These are phyloP conservation scores for Pestalotiopsis sp. DNA, from an alignment of 2,329 filamentous ascomycete genomes.

Conservation along the genomic window DNA sequence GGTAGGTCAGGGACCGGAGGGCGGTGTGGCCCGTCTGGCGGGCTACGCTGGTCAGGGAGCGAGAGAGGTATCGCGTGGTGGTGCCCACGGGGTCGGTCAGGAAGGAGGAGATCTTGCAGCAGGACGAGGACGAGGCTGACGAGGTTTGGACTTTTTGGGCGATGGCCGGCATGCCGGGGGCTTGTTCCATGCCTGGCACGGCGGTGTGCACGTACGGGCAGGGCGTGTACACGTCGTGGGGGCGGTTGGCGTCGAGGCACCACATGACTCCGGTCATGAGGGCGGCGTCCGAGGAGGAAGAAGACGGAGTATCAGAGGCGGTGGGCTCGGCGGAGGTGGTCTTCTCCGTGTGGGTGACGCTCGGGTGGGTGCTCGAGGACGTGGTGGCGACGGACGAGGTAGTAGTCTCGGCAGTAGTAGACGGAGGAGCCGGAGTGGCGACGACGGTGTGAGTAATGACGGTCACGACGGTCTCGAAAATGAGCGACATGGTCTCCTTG, in stretches of 20 bases:
- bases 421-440: not conserved
- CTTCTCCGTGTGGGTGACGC: too few relatives aligned
- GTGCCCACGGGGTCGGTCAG: too few relatives aligned
- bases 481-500: not conserved
- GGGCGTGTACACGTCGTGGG: not conserved
- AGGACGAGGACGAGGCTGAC: too few relatives aligned
- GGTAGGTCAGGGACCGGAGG: too few relatives aligned
- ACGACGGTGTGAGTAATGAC: not conserved
- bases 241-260: not conserved
- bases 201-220: not conserved
- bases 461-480: not conserved
- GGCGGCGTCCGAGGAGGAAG: not conserved
- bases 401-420: not conserved
- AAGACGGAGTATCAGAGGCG: too few relatives aligned
- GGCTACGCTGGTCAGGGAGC: too few relatives aligned
- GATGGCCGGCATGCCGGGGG: too few relatives aligned
- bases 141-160: too few relatives aligned
- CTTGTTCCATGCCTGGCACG: not conserved
- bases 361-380: not conserved
- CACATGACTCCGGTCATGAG: not conserved
- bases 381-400: not conserved
- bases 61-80: too few relatives aligned
- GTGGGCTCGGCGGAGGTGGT: too few relatives aligned
- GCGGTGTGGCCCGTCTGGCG: too few relatives aligned
- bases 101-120: too few relatives aligned